These are phyloP conservation scores for Scheffersomyces parashehatae DNA, from an alignment of 1,139 yeast species.

Conservation along the genomic window DNA sequence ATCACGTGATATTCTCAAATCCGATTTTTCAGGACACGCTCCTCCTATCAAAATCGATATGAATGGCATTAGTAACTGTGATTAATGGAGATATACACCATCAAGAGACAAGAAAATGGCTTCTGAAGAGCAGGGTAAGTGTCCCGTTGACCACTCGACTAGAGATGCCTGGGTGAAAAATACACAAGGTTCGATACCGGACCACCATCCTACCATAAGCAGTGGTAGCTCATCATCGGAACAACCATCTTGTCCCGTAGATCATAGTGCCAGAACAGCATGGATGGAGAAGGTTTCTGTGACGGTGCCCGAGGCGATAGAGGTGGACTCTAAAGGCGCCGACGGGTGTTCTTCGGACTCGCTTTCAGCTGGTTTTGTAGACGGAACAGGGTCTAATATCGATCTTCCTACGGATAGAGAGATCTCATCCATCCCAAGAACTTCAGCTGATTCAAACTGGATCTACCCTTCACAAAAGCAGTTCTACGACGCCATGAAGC, in stretches of 20 bases:
- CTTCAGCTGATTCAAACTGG: constrained; percentile 71
- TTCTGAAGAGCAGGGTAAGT: constrained; percentile 36
- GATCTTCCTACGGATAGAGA: constrained; percentile 68
- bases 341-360: constrained; percentile 50
- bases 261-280: constrained; percentile 19
- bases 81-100: neutral
- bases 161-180: constrained; percentile 55
- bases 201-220: constrained; percentile 5
- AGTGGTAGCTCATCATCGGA: constrained; percentile 4
- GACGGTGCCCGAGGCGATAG: constrained; percentile 38
- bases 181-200: neutral
- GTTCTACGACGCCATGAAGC: constrained; percentile 89
- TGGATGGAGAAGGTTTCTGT: constrained; percentile 31
- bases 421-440: constrained; percentile 82
- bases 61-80: neutral
- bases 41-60: no score
- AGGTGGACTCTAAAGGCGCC: constrained; percentile 27
- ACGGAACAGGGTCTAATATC: constrained; percentile 26
- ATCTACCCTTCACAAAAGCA: constrained; percentile 94
- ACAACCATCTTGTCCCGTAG: constrained; percentile 28
- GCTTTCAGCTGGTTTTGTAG: constrained; percentile 13
- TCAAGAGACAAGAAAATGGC: neutral
- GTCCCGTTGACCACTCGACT: constrained; percentile 71
- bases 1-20: no score
- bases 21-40: no score